These are phyloP conservation scores for Zygoascus tannicola DNA, from an alignment of 805 yeast species.

Conservation along the genomic window DNA sequence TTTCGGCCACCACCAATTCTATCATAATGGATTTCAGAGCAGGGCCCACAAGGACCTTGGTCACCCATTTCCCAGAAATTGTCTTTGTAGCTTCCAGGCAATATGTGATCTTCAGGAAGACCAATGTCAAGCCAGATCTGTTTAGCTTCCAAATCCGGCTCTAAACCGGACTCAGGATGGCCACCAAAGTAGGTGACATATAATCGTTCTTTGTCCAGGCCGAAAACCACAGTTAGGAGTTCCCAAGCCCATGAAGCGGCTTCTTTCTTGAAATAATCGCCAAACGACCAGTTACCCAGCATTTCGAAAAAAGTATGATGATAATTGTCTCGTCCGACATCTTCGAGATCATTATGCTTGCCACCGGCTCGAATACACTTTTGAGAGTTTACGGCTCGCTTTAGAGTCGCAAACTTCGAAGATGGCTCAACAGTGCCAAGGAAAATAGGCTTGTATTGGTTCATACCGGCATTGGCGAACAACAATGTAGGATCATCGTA, in stretches of 20 bases:
- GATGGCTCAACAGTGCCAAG: constrained; percentile 96
- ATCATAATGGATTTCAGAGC: constrained; percentile 95
- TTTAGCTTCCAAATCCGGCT: constrained; percentile 91
- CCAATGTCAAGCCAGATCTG: constrained; percentile 80
- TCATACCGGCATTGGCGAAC: constrained; percentile 99
- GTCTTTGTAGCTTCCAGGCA: constrained; percentile 84
- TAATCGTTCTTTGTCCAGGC: constrained; percentile 65
- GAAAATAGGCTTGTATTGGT: constrained; percentile 96
- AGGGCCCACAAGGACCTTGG: constrained; percentile 99
- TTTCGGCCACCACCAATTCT: constrained; percentile 99
- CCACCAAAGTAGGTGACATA: constrained; percentile 98
- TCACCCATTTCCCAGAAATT: constrained; percentile 99
- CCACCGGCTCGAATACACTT: constrained; percentile 99
- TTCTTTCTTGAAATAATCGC: constrained; percentile 95
- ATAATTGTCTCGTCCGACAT: constrained; percentile 95
- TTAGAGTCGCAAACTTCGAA: constrained; percentile 72
- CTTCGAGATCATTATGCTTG: constrained; percentile 92
- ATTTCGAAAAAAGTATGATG: constrained; percentile 98
- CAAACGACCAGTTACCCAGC: constrained; percentile 99
- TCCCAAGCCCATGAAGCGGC: constrained; percentile 90
- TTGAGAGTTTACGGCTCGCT: constrained; percentile 90
- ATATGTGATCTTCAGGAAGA: constrained; percentile 81
- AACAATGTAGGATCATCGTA: constrained; percentile 95
- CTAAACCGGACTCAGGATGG: constrained; percentile 69
- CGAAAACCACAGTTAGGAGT: constrained; percentile 74